Conservation (phyloP, 2,329 filamentous ascomycete species). For the Fusarium sp. region DNA sequence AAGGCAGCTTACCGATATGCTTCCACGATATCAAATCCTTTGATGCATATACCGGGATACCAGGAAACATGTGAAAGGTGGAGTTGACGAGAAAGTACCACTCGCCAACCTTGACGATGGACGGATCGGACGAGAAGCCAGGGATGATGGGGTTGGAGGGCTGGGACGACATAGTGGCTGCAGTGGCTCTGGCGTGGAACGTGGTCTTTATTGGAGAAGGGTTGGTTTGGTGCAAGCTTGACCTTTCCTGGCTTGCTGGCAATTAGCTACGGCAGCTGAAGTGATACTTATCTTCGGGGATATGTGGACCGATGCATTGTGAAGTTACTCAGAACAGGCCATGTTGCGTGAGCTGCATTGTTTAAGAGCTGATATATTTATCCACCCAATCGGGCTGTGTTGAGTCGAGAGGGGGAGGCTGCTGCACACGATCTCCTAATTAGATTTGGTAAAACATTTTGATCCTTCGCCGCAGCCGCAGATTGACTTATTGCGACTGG, state of each 20-base stretch:
- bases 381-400: constrained; percentile 6
- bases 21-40: constrained; percentile 21
- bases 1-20: background rate
- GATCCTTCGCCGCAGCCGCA: background rate
- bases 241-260: constrained; percentile 1
- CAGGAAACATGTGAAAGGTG: constrained; percentile 30
- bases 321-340: background rate
- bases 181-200: background rate
- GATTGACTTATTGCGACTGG: no score
- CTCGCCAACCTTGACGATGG: constrained; percentile 20
- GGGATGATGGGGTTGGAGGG: constrained; percentile 25
- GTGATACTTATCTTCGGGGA: constrained; percentile 13
- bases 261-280: background rate
- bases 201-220: background rate
- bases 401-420: background rate
- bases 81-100: constrained; percentile 31
- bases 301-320: background rate
- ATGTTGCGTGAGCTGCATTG: background rate
- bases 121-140: constrained; percentile 27
- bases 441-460: background rate
- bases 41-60: constrained; percentile 14
- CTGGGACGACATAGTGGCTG: constrained; percentile 6
- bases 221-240: background rate
- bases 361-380: background rate
- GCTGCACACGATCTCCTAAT: background rate